phyloP scores from a whole-genome alignment of 345 rosid species.

The sweet orange (Citrus sinensis) region DNA sequence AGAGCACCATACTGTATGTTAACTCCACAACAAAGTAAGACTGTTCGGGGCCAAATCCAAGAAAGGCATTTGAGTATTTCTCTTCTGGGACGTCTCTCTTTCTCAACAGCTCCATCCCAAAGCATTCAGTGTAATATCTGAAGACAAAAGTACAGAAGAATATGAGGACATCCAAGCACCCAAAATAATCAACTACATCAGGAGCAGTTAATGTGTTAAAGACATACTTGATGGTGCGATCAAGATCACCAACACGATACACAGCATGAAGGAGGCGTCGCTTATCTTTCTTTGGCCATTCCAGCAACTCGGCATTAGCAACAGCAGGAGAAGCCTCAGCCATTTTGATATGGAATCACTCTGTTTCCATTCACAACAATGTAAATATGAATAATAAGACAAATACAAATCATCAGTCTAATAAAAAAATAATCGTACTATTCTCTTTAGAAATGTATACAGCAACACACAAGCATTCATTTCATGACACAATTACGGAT shows the following conservation, averaged over 20 bases:
- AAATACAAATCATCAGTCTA: too few species aligned
- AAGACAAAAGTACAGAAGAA: background rate
- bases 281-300: constrained; percentile 88
- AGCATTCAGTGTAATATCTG: constrained; percentile 87
- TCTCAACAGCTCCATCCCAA: constrained; percentile 90
- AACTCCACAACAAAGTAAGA: constrained; percentile 78
- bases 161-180: constrained; percentile 27
- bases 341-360: constrained; percentile 17
- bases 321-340: constrained; percentile 43
- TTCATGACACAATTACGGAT: too few species aligned
- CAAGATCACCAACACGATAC: constrained; percentile 73
- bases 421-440: too few species aligned
- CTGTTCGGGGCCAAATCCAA: constrained; percentile 86
- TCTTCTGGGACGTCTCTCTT: constrained; percentile 88
- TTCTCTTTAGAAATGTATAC: too few species aligned
- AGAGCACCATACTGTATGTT: constrained; percentile 62
- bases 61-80: constrained; percentile 91
- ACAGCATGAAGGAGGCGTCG: constrained; percentile 24
- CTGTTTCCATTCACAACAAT: background rate
- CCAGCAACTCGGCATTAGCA: constrained; percentile 58
- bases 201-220: background rate
- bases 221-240: constrained; percentile 59
- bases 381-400: too few species aligned
- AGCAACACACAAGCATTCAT: too few species aligned
- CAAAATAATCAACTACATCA: background rate